These are phyloP conservation scores for Croton setiger DNA, from an alignment of 441 rosid species.

Conservation along the genomic window DNA sequence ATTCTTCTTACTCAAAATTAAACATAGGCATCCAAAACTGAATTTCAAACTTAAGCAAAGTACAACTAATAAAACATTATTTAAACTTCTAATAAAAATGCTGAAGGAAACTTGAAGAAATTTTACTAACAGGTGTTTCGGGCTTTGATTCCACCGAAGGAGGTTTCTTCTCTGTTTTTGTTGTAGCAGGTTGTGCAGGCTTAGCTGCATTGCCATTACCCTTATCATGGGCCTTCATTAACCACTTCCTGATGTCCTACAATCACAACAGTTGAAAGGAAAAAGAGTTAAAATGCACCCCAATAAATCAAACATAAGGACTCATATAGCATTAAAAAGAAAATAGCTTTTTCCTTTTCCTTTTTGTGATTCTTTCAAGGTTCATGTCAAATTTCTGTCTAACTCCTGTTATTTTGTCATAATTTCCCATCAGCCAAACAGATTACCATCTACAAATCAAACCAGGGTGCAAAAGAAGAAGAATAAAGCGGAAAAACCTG, in stretches of 20 bases:
- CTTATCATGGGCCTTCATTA: conserved; percentile 82
- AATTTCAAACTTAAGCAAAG: background rate
- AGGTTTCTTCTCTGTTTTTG: conserved; percentile 33
- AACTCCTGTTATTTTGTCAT: background rate
- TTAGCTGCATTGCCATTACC: conserved; percentile 44
- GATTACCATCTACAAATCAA: background rate
- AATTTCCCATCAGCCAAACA: background rate
- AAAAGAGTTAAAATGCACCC: background rate
- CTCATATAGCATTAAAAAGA: background rate
- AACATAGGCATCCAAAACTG: background rate
- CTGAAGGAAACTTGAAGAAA: conserved; percentile 2
- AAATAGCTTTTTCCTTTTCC: background rate
- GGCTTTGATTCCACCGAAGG: conserved; percentile 17
- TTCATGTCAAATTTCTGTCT: too few species aligned
- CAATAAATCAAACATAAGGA: background rate
- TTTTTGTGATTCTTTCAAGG: too few species aligned
- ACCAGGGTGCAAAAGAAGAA: background rate
- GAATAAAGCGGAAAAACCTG: background rate
- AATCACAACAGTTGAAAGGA: background rate
- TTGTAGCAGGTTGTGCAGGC: conserved; percentile 29
- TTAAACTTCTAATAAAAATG: background rate
- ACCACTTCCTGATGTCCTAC: conserved; percentile 96
- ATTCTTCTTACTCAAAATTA: background rate
- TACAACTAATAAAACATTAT: background rate
- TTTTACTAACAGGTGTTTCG: conserved; percentile 42